Conservation (phyloP, 2,329 filamentous ascomycete species). For the Exophiala viscosa region DNA sequence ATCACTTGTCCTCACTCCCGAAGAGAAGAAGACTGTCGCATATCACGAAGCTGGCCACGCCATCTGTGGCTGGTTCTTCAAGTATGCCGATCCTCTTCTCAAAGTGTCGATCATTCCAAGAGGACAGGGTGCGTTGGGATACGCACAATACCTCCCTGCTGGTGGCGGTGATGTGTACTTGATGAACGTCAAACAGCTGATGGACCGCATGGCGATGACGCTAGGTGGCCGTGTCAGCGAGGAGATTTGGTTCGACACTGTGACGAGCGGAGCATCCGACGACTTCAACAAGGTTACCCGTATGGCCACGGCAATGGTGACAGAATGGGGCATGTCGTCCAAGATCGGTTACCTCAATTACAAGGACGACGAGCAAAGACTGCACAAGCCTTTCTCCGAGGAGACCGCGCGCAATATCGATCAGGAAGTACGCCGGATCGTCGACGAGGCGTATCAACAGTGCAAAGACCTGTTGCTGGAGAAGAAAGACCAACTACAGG, state of each 20-base stretch:
- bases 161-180: conserved; percentile 75
- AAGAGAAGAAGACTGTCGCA: conserved; percentile 92
- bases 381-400: conserved; percentile 95
- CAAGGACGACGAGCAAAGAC: conserved; percentile 72
- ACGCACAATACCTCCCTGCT: conserved; percentile 92
- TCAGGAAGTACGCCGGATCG: conserved; percentile 81
- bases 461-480: conserved; percentile 77
- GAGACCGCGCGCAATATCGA: conserved; percentile 91
- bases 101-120: conserved; percentile 99
- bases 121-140: conserved; percentile 87
- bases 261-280: conserved; percentile 90
- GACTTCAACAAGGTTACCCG: conserved; percentile 98
- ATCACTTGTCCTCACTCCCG: conserved; percentile 84
- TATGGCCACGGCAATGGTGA: conserved; percentile 97
- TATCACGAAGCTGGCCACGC: conserved; percentile 98
- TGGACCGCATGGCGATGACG: conserved; percentile 99
- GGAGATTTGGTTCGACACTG: conserved; percentile 93
- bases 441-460: conserved; percentile 87
- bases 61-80: conserved; percentile 97
- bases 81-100: conserved; percentile 91
- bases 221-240: conserved; percentile 92
- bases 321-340: conserved; percentile 97
- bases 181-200: conserved; percentile 91
- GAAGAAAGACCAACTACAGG: conserved; percentile 82
- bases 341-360: conserved; percentile 93